Percentiles rank a stretch among this genome's conserved stretches.
phyloP scores from a whole-genome alignment of 805 yeast genomes.

The Nakazawaea anatomiae region DNA sequence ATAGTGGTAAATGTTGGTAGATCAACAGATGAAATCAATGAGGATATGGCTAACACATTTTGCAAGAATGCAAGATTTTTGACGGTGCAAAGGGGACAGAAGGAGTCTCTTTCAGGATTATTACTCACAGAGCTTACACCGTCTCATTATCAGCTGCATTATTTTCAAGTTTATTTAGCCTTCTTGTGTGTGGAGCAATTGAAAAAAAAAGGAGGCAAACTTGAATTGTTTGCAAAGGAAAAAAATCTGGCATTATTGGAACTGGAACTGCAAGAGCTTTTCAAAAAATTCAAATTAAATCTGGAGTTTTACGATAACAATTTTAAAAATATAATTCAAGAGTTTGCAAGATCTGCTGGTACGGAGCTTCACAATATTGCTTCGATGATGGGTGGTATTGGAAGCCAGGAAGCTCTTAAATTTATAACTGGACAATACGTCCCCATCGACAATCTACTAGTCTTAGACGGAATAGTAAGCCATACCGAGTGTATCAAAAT shows the following conservation, averaged over 20 bases:
- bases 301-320: slow-evolving; percentile 25
- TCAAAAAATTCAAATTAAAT: slow-evolving; percentile 10
- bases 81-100: slow-evolving; percentile 42
- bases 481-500: slow-evolving; percentile 25
- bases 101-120: slow-evolving; percentile 14
- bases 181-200: slow-evolving; percentile 28
- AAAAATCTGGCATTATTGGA: slow-evolving; percentile 18
- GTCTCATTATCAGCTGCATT: slow-evolving; percentile 3
- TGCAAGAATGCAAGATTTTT: slow-evolving; percentile 57
- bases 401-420: slow-evolving; percentile 80
- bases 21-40: slow-evolving; percentile 23
- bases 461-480: slow-evolving; percentile 68
- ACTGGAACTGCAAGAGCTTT: slow-evolving; percentile 15
- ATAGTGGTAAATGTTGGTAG: slow-evolving; percentile 24
- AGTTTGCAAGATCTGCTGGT: slow-evolving; percentile 35
- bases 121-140: slow-evolving; percentile 2
- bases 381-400: slow-evolving; percentile 78
- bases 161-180: slow-evolving; percentile 32
- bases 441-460: slow-evolving; percentile 64
- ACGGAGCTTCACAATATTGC: slow-evolving; percentile 50
- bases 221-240: slow-evolving; percentile 15
- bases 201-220: slow-evolving; percentile 17
- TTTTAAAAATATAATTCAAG: slow-evolving; percentile 32
- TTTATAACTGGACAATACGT: slow-evolving; percentile 70
- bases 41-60: slow-evolving; percentile 39